Conservation (phyloP, 192 early-diverging fungal genomes). For the Backusella westeae region DNA sequence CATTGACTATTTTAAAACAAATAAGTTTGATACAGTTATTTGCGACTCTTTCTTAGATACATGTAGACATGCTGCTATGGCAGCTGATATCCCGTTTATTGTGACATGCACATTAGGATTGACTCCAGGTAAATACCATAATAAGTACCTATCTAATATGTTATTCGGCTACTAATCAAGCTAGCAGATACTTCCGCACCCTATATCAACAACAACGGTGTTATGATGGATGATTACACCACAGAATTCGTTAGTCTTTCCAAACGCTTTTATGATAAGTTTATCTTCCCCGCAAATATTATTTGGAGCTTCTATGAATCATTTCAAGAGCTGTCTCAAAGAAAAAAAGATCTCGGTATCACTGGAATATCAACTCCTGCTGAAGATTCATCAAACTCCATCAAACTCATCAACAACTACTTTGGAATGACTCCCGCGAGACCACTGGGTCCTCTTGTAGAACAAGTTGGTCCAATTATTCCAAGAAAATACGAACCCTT, state of each 20-base stretch:
- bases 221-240: background rate
- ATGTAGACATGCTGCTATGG: slow-evolving; percentile 14
- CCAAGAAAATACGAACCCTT: slow-evolving; percentile 20
- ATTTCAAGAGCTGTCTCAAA: background rate
- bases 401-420: slow-evolving; percentile 23
- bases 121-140: slow-evolving; percentile 10
- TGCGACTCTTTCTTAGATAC: slow-evolving; percentile 19
- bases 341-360: background rate
- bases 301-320: background rate
- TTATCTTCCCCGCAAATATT: background rate
- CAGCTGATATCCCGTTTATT: slow-evolving; percentile 18
- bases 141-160: background rate
- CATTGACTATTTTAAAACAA: background rate
- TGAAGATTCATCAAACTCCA: background rate
- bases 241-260: slow-evolving; percentile 1
- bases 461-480: slow-evolving; percentile 31
- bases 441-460: slow-evolving; percentile 24
- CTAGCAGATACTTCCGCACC: slow-evolving; percentile 10
- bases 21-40: slow-evolving; percentile 4
- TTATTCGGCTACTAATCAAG: background rate
- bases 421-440: slow-evolving; percentile 25
- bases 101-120: slow-evolving; percentile 15
- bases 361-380: background rate
- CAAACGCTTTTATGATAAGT: slow-evolving; percentile 12
- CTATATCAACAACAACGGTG: slow-evolving; percentile 10